Conservation (phyloP, 805 yeast species). For the Cyberlindnera sargentensis region DNA sequence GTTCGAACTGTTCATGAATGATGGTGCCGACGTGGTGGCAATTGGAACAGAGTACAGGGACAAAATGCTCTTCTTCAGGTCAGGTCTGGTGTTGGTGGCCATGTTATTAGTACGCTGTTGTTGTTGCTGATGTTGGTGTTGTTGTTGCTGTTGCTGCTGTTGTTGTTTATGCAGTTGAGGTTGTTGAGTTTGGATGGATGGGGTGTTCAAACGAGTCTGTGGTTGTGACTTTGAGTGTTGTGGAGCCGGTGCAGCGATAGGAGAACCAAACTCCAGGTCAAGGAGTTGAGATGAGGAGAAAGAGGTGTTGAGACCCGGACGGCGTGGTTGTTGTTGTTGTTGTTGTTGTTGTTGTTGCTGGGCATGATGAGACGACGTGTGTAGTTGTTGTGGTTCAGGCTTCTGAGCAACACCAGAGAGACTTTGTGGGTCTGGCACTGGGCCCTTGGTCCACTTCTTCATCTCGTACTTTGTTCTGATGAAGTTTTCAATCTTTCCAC, state of each 20-base stretch:
- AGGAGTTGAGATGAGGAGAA: conserved; percentile 11
- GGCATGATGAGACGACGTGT: conserved; percentile 4
- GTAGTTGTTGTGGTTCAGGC: conserved; percentile 13
- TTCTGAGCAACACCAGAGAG: neutral
- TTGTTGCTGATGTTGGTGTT: conserved; percentile 10
- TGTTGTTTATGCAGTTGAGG: conserved; percentile 10
- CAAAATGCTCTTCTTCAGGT: conserved; percentile 83
- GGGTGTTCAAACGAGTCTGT: conserved; percentile 2
- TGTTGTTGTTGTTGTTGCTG: conserved; percentile 6
- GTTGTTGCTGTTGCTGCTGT: conserved; percentile 9
- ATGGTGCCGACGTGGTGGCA: conserved; percentile 19
- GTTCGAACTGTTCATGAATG: conserved; percentile 6
- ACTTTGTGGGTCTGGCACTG: conserved; percentile 50
- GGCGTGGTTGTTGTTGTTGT: conserved; percentile 3
- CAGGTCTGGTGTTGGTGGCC: conserved; percentile 49
- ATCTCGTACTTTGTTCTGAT: conserved; percentile 88
- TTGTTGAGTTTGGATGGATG: conserved; percentile 7
- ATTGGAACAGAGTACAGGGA: conserved; percentile 71
- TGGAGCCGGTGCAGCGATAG: conserved; percentile 16
- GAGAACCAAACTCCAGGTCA: conserved; percentile 26
- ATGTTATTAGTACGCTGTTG: conserved; percentile 7
- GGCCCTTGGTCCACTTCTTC: conserved; percentile 75
- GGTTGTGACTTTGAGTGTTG: conserved; percentile 4
- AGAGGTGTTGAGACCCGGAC: neutral
- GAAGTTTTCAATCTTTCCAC: conserved; percentile 78